These are phyloP conservation scores for Inga oerstediana DNA, from an alignment of 306 rosid genomes.

Conservation along the genomic window DNA sequence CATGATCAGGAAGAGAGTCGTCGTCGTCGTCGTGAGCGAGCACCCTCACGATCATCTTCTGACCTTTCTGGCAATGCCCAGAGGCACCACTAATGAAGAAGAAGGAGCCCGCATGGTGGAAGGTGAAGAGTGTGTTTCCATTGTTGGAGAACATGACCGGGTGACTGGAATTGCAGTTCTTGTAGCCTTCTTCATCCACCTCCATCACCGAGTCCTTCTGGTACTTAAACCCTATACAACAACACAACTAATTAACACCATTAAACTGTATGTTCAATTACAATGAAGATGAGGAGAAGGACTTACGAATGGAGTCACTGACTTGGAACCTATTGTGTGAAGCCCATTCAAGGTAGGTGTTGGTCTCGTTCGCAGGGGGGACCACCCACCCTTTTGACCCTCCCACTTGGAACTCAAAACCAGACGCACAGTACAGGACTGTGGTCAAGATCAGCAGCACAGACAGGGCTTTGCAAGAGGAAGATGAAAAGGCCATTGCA, in stretches of 20 bases:
- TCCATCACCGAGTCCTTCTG: slow-evolving; percentile 87
- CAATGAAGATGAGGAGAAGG: background rate
- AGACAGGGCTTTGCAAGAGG: background rate
- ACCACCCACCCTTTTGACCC: slow-evolving; percentile 72
- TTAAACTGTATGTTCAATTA: background rate
- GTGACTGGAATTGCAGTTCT: slow-evolving; percentile 68
- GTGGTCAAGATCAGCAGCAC: slow-evolving; percentile 37
- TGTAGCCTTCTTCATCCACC: slow-evolving; percentile 61
- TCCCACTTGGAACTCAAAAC: slow-evolving; percentile 78
- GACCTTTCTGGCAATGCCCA: slow-evolving; percentile 81
- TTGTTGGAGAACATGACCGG: slow-evolving; percentile 74
- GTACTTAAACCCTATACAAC: slow-evolving; percentile 57
- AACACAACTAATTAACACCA: background rate
- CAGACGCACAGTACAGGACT: slow-evolving; percentile 35
- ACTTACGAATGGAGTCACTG: slow-evolving; percentile 70
- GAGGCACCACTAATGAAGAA: slow-evolving; percentile 84
- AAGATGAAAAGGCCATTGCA: slow-evolving; percentile 32
- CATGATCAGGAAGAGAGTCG: slow-evolving; percentile 4
- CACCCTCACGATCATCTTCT: slow-evolving; percentile 74
- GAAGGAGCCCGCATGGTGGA: slow-evolving; percentile 61
- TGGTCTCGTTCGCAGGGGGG: slow-evolving; percentile 66
- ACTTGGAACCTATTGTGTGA: slow-evolving; percentile 70
- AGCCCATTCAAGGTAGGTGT: slow-evolving; percentile 81
- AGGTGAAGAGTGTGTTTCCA: slow-evolving; percentile 54
- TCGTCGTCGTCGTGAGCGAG: slow-evolving; percentile 46